Evolutionary conservation across 2,329 filamentous ascomycete genomes (phyloP).

Genomic region (Arachnomyces sp.): DNA sequence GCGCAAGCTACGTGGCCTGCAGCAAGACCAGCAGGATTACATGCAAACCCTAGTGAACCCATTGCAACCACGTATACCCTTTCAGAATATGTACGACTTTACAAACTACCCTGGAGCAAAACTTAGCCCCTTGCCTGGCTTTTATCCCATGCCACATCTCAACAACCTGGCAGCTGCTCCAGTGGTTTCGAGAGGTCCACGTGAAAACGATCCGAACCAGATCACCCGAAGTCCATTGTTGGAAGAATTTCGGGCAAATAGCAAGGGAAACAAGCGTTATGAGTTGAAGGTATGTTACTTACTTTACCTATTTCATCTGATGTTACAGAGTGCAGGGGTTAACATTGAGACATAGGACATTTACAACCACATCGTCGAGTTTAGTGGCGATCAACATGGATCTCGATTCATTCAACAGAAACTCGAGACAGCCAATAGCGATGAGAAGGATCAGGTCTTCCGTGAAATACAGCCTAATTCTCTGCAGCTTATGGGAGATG

Average conservation of each 20-base stretch:
- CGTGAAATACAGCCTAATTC: constrained; percentile 76
- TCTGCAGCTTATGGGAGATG: constrained; percentile 84
- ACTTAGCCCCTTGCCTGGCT: constrained; percentile 28
- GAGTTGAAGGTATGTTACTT: constrained; percentile 58
- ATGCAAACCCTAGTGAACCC: constrained; percentile 19
- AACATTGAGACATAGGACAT: constrained; percentile 52
- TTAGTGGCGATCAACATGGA: constrained; percentile 90
- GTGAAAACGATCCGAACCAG: constrained; percentile 52
- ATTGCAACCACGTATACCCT: constrained; percentile 23
- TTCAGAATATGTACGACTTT: constrained; percentile 26
- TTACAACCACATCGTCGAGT: constrained; percentile 79
- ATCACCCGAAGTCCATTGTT: constrained; percentile 63
- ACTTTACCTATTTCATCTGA: neutral
- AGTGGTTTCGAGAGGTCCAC: constrained; percentile 34
- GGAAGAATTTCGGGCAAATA: constrained; percentile 68
- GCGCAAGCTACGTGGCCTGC: constrained; percentile 41
- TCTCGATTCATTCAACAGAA: constrained; percentile 94
- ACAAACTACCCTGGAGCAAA: constrained; percentile 23
- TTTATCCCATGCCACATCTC: constrained; percentile 28
- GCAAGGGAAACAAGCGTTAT: constrained; percentile 64
- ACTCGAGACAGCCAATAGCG: constrained; percentile 84
- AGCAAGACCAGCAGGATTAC: constrained; percentile 34
- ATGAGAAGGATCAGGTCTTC: constrained; percentile 89
- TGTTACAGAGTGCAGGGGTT: constrained; percentile 10
- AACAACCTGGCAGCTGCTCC: constrained; percentile 23